Percentiles rank a stretch among this genome's conserved stretches.
These are phyloP conservation scores for Chondrostereum purpureum DNA, from an alignment of 1,284 basidiomycete genomes.

Conservation along the genomic window DNA sequence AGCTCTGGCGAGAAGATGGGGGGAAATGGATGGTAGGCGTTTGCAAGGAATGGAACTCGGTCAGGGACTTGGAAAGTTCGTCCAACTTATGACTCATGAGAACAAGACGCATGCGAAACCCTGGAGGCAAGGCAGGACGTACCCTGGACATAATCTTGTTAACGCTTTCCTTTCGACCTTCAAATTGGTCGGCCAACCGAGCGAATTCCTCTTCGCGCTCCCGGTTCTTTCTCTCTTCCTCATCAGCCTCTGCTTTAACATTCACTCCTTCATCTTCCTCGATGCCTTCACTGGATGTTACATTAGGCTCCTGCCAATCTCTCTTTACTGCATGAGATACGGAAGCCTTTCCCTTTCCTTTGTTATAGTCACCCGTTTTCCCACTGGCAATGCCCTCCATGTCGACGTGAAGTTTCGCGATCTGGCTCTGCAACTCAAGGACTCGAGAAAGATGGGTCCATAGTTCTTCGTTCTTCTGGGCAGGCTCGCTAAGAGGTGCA, in stretches of 20 bases:
- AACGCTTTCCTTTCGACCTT: conserved; percentile 58
- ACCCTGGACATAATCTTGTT: conserved; percentile 69
- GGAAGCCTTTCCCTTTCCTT: conserved; percentile 21
- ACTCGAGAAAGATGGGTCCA: conserved; percentile 64
- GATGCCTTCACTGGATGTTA: conserved; percentile 24
- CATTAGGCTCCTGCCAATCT: conserved; percentile 13
- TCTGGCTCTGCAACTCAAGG: conserved; percentile 60
- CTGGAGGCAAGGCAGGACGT: conserved; percentile 10
- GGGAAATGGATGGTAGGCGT: conserved; percentile 44
- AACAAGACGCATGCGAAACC: conserved; percentile 1
- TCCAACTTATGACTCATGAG: conserved; percentile 37
- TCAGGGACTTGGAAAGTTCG: conserved; percentile 49
- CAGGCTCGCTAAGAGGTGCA: conserved; percentile 11
- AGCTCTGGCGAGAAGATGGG: conserved; percentile 24
- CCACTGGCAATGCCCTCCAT: conserved; percentile 59
- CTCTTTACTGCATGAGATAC: neutral
- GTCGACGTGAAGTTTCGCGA: conserved; percentile 62
- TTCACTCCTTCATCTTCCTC: conserved; percentile 44
- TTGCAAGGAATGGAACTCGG: conserved; percentile 52
- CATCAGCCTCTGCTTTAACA: conserved; percentile 30
- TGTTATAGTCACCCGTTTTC: conserved; percentile 25
- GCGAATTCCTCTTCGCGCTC: conserved; percentile 60
- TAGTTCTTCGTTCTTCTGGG: conserved; percentile 41
- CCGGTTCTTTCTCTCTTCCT: conserved; percentile 37
- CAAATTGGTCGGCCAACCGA: conserved; percentile 57